Evolutionary conservation across 768 basidiomycete genomes (phyloP).

Genomic region (Dictyophora rubrovolvata): DNA sequence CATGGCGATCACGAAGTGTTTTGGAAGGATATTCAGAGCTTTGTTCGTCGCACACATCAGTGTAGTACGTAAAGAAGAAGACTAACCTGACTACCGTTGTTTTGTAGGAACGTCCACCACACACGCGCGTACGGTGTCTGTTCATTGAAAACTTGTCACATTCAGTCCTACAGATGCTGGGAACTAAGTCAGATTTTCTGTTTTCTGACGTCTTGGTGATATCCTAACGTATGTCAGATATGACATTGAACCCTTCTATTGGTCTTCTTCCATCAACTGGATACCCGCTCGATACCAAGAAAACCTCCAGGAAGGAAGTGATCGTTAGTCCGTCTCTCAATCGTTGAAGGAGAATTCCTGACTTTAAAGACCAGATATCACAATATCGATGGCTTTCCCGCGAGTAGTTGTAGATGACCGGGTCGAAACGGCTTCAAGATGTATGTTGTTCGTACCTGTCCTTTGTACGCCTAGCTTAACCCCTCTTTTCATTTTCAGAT

Average conservation of each 20-base stretch:
- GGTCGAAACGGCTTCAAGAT: neutral
- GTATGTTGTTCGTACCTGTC: neutral
- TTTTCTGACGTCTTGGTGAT: neutral
- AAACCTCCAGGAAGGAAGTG: constrained; percentile 30
- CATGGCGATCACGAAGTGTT: constrained; percentile 17
- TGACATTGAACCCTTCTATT: constrained; percentile 53
- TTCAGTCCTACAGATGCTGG: constrained; percentile 45
- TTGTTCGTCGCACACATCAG: constrained; percentile 21
- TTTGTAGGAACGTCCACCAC: constrained; percentile 21
- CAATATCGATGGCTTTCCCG: constrained; percentile 46
- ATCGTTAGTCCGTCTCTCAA: constrained; percentile 34
- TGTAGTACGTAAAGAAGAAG: neutral
- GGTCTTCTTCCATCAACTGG: constrained; percentile 54
- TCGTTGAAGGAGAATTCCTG: neutral
- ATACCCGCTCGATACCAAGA: constrained; percentile 60
- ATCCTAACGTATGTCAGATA: constrained; percentile 25
- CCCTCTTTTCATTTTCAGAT: neutral
- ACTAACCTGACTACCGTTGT: neutral
- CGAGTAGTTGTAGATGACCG: constrained; percentile 19
- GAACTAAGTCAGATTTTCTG: constrained; percentile 31
- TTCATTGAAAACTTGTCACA: constrained; percentile 43
- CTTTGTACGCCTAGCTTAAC: neutral
- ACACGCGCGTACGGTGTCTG: constrained; percentile 35
- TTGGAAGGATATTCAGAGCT: constrained; percentile 25
- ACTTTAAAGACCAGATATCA: constrained; percentile 38